Conservation (phyloP, 1,139 yeast species). For the Diutina siamensis region DNA sequence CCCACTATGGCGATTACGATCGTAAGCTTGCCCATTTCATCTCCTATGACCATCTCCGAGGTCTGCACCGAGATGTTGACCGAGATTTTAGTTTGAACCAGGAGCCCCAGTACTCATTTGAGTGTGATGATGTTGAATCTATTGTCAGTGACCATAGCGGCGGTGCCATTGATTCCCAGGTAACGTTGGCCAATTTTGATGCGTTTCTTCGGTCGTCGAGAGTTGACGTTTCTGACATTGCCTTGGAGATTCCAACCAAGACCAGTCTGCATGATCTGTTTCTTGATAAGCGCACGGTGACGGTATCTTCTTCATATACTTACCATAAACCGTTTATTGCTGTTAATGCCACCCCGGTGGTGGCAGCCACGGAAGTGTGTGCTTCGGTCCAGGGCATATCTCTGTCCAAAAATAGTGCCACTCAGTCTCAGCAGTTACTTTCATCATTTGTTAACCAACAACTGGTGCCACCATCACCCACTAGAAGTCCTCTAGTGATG, state of each 20-base stretch:
- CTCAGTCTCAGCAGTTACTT: background rate
- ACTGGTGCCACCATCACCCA: background rate
- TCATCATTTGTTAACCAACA: background rate
- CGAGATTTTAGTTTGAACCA: too few species aligned
- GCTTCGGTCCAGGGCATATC: background rate
- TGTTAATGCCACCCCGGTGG: background rate
- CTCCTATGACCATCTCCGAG: background rate
- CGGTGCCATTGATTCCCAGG: background rate
- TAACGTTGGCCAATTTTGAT: background rate
- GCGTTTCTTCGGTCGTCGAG: background rate
- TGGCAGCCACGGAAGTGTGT: background rate
- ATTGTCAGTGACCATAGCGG: background rate
- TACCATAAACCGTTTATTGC: background rate
- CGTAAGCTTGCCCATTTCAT: background rate
- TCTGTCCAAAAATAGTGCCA: background rate
- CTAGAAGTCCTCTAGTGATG: background rate
- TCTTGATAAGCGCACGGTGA: conserved; percentile 2
- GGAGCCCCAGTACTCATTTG: background rate
- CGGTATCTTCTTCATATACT: background rate
- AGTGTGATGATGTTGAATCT: background rate
- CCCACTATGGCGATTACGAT: background rate
- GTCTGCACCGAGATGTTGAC: too few species aligned
- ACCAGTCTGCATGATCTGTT: background rate
- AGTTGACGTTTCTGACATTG: background rate
- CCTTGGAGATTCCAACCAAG: background rate